Evolutionary conservation across 2,329 filamentous ascomycete species (phyloP).

Genomic region (Ophiostoma tasmaniense): DNA sequence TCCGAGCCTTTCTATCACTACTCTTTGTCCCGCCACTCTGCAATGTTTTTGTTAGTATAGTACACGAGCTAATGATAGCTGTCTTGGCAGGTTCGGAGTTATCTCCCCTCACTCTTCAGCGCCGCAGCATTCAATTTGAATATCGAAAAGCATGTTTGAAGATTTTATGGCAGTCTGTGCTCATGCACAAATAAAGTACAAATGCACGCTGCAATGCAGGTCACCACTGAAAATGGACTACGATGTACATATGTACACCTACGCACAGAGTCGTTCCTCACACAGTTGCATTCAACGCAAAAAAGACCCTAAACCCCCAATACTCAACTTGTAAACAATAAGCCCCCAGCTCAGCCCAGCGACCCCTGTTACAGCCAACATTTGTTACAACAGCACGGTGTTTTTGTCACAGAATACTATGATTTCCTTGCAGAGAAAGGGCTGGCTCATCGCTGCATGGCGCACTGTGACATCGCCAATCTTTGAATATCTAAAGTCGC

Average conservation of each 20-base stretch:
- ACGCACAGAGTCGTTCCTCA: conserved; percentile 5
- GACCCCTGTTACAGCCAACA: neutral
- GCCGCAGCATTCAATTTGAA: neutral
- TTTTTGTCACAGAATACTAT: neutral
- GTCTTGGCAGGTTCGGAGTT: neutral
- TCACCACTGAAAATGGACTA: neutral
- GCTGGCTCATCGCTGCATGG: conserved; percentile 7
- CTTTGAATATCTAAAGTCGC: neutral
- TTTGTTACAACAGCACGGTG: neutral
- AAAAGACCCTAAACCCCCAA: neutral
- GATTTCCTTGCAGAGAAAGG: neutral
- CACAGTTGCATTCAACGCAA: neutral
- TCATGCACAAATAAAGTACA: neutral
- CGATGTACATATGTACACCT: neutral
- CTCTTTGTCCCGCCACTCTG: neutral
- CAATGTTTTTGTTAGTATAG: neutral
- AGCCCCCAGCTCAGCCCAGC: neutral
- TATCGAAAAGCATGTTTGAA: neutral
- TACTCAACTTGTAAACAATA: neutral
- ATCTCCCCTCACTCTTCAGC: neutral
- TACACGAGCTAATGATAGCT: neutral
- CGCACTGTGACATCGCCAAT: neutral
- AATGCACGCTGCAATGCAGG: neutral
- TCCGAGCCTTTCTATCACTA: neutral
- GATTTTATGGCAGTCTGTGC: neutral